A percentile compares a stretch with the other conserved stretches of the same genome.
These are phyloP conservation scores for Penstemon barbatus DNA, from an alignment of 257 asterid genomes.

Conservation along the genomic window DNA sequence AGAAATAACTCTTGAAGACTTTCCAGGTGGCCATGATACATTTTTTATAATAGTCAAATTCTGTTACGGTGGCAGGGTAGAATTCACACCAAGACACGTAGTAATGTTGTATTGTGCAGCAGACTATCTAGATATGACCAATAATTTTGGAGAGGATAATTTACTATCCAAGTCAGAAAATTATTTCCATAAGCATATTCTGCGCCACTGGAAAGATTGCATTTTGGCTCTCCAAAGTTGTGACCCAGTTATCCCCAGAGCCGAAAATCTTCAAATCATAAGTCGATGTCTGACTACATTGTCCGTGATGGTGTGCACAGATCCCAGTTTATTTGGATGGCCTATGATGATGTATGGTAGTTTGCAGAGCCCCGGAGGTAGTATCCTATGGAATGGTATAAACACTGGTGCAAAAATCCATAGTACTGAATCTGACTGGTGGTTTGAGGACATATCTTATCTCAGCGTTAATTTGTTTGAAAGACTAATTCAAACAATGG, in stretches of 20 bases:
- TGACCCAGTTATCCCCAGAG: conserved; percentile 61
- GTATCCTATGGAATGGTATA: conserved; percentile 96
- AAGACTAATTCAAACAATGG: conserved; percentile 68
- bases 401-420: conserved; percentile 89
- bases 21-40: conserved; percentile 79
- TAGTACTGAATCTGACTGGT: conserved; percentile 81
- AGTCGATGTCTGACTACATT: conserved; percentile 64
- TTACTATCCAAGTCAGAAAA: conserved; percentile 63
- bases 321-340: conserved; percentile 93
- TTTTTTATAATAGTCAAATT: conserved; percentile 60
- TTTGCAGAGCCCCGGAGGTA: conserved; percentile 96
- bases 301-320: conserved; percentile 89
- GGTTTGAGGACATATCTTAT: conserved; percentile 90
- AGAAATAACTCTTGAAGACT: conserved; percentile 50
- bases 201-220: conserved; percentile 81
- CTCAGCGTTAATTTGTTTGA: conserved; percentile 71
- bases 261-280: conserved; percentile 71
- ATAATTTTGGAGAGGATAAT: conserved; percentile 81
- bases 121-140: conserved; percentile 81
- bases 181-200: conserved; percentile 65
- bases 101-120: conserved; percentile 81
- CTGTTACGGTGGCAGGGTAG: conserved; percentile 74
- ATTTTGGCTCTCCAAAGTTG: conserved; percentile 88
- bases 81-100: conserved; percentile 68
- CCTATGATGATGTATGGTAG: conserved; percentile 98